phyloP scores from a whole-genome alignment of 2,329 filamentous ascomycete species.

The Fusarium sp. region DNA sequence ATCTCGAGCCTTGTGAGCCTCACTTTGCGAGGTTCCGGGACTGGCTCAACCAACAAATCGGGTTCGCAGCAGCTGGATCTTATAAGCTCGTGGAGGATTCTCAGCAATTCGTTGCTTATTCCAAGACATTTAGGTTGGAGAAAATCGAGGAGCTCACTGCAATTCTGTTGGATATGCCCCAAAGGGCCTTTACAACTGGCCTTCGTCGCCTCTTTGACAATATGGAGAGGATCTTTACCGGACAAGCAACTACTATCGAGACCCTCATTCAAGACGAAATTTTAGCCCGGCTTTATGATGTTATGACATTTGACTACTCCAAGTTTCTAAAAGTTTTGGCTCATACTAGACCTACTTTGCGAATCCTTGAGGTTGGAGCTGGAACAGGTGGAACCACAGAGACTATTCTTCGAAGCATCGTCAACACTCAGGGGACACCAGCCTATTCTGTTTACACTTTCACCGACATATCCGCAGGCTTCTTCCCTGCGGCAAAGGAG shows the following conservation, averaged over 20 bases:
- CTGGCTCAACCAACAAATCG: constrained; percentile 20
- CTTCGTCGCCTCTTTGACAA: constrained; percentile 10
- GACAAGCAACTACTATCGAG: constrained; percentile 8
- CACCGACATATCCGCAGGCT: constrained; percentile 53
- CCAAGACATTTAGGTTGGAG: background rate
- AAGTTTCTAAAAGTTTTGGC: constrained; percentile 12
- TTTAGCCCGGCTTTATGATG: background rate
- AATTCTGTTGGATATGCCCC: background rate
- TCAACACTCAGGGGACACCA: background rate
- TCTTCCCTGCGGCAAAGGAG: constrained; percentile 46
- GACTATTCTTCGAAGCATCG: constrained; percentile 6
- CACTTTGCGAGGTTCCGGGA: constrained; percentile 14
- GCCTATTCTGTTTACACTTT: constrained; percentile 50
- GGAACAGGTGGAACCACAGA: constrained; percentile 48
- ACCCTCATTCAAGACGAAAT: constrained; percentile 7
- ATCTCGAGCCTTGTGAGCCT: constrained; percentile 12
- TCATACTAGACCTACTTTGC: constrained; percentile 50
- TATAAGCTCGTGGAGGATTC: constrained; percentile 50
- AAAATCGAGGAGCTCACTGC: constrained; percentile 1
- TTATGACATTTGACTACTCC: constrained; percentile 11
- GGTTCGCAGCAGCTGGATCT: constrained; percentile 12
- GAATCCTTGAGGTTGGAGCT: constrained; percentile 54
- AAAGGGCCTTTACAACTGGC: background rate
- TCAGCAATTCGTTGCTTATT: background rate
- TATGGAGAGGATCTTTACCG: constrained; percentile 5